Evolutionary conservation across 306 rosid genomes (phyloP), one percentile per base, ranked within the genome.

Genomic region (Clitoria ternatea): DNA sequence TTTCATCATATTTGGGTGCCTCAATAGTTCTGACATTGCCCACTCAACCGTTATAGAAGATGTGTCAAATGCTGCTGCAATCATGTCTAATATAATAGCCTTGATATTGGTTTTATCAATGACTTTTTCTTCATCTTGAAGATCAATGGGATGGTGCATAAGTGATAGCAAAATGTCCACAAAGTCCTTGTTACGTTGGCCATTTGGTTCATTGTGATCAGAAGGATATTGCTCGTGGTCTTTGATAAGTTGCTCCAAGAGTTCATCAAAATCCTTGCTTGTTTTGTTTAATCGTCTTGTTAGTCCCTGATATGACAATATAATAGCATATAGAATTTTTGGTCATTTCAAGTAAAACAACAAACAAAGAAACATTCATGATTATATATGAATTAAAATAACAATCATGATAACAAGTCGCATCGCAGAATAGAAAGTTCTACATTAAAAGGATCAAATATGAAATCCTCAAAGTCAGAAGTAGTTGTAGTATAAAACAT

Each of bases 21-120:
- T 73, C 2, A 83, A 4, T 4, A 86, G 79, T 23, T 69, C 79
- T 0, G 91, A 69, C 9, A 83, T 35, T 3, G 20, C 71, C 86
- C 85, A 86, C 2, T 53, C 66, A 0, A 81, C 8, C 0, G 27
- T 4, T 0, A 13, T 17, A 0, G 57, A 4, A 10, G 79, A 30
- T 1, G 85, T 45, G 11, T 79, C 71, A 14, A 18, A 14, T 18
- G 85, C 52, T 1, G 9, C 78, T 0, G 1, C 5, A n/a, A 81
- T 48, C 59, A 83, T 35, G 17, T 85, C 85, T 2, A 69, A 0
- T 13, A 82, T 0, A 4, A 85, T 65, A 9, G 76, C 83, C 52
- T 82, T 80, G 11, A 77, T 73, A 20, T 76, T 64, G 0, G 44
- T 48, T 35, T 68, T 72, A 9, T 35, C 74, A 6, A 82, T 22